These are phyloP conservation scores for Colletotrichum tanaceti DNA, from an alignment of 2,329 filamentous ascomycete genomes.

Conservation along the genomic window DNA sequence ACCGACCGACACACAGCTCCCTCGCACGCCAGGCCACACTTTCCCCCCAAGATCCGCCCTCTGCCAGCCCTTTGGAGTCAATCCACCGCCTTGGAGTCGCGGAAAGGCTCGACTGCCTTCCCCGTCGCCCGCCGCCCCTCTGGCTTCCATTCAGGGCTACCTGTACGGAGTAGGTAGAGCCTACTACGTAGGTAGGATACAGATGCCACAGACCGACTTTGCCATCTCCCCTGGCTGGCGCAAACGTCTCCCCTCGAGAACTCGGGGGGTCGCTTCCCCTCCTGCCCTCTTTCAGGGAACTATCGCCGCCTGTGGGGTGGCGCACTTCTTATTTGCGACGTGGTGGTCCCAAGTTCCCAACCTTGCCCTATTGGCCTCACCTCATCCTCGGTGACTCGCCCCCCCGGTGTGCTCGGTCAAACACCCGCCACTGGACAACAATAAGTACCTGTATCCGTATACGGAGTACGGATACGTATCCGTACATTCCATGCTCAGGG, in stretches of 20 bases:
- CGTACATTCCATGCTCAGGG: constrained; percentile 2
- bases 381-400: constrained; percentile 6
- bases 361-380: constrained; percentile 10
- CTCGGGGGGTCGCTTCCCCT: constrained; percentile 13
- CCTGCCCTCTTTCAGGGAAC: background rate
- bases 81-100: constrained; percentile 26
- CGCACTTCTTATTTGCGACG: background rate
- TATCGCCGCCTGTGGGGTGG: background rate
- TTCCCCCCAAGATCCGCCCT: background rate
- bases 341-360: background rate
- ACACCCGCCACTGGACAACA: background rate
- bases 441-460: too few relatives aligned
- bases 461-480: too few relatives aligned
- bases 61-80: constrained; percentile 25
- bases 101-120: constrained; percentile 23
- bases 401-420: constrained; percentile 33
- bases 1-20: background rate
- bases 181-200: too few relatives aligned
- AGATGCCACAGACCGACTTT: constrained; percentile 15
- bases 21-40: constrained; percentile 1
- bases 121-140: constrained; percentile 22
- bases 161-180: too few relatives aligned
- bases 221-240: background rate
- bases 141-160: constrained; percentile 5
- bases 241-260: background rate